Conservation (phyloP, 192 early-diverging fungal genomes). For the Umbelopsis ramanniana region DNA sequence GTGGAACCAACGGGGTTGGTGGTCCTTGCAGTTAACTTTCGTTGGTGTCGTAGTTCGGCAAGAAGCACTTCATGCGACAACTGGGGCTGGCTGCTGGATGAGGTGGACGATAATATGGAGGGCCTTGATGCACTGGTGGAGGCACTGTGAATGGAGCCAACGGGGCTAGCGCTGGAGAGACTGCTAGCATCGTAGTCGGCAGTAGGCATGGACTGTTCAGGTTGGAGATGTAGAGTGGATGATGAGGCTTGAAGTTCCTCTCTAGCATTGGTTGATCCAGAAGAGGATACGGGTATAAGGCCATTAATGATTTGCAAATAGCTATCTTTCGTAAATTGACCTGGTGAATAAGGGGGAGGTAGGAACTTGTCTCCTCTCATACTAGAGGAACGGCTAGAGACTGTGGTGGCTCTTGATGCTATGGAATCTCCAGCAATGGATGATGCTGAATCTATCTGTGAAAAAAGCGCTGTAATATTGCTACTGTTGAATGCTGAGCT, state of each 20-base stretch:
- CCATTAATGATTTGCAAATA: conserved; percentile 21
- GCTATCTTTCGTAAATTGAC: conserved; percentile 10
- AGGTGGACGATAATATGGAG: not conserved
- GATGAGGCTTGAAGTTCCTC: not conserved
- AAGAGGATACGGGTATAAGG: conserved; percentile 21
- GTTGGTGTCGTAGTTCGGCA: conserved; percentile 9
- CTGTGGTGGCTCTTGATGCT: conserved; percentile 11
- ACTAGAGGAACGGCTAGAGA: conserved; percentile 11
- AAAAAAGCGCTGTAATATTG: conserved; percentile 7
- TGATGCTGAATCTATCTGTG: conserved; percentile 7
- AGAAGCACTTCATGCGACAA: not conserved
- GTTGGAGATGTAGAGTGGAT: not conserved
- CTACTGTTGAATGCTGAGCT: conserved; percentile 22
- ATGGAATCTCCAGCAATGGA: conserved; percentile 10
- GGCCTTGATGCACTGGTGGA: not conserved
- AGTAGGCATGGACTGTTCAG: not conserved
- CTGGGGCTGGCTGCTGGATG: not conserved
- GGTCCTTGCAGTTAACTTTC: not conserved
- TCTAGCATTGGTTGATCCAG: conserved; percentile 5
- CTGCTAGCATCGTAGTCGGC: not conserved
- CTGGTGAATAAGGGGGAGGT: conserved; percentile 17
- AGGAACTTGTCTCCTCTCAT: conserved; percentile 12
- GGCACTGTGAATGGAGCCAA: not conserved
- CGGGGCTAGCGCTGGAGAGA: not conserved
- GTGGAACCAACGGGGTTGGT: not conserved